Conservation (phyloP, 2,329 filamentous ascomycete species). For the Albophoma yamanashiensis region DNA sequence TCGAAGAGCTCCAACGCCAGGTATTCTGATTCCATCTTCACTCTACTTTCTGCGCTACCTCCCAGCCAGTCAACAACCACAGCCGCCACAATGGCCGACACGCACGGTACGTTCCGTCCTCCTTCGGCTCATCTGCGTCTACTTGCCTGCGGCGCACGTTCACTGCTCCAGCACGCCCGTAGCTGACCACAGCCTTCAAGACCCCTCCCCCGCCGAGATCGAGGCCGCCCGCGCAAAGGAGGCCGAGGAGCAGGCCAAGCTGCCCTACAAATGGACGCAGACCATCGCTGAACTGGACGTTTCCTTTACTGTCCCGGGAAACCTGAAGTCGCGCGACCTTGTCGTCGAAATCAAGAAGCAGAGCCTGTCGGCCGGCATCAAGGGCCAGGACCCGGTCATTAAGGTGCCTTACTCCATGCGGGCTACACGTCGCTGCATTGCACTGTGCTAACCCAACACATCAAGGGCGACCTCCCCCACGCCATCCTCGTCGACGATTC, state of each 20-base stretch:
- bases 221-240: slow-evolving; percentile 59
- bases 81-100: slow-evolving; percentile 2
- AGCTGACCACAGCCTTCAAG: slow-evolving; percentile 18
- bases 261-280: slow-evolving; percentile 97
- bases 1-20: neutral
- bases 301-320: slow-evolving; percentile 65
- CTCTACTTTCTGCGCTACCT: neutral
- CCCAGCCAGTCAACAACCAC: neutral
- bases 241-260: slow-evolving; percentile 73
- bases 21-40: neutral
- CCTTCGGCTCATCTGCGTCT: neutral
- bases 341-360: slow-evolving; percentile 74
- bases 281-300: slow-evolving; percentile 83
- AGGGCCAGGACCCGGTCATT: slow-evolving; percentile 79
- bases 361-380: slow-evolving; percentile 69
- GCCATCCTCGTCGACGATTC: slow-evolving; percentile 74
- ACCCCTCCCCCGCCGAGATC: slow-evolving; percentile 43
- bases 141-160: neutral
- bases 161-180: too few species aligned
- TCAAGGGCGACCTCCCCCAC: slow-evolving; percentile 74
- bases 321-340: slow-evolving; percentile 75
- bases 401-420: slow-evolving; percentile 59
- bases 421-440: neutral
- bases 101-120: neutral
- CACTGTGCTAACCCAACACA: neutral